Percentiles rank a stretch among this genome's conserved stretches.
phyloP scores from a whole-genome alignment of 1,284 basidiomycete genomes.

The Puccinia hordei region DNA sequence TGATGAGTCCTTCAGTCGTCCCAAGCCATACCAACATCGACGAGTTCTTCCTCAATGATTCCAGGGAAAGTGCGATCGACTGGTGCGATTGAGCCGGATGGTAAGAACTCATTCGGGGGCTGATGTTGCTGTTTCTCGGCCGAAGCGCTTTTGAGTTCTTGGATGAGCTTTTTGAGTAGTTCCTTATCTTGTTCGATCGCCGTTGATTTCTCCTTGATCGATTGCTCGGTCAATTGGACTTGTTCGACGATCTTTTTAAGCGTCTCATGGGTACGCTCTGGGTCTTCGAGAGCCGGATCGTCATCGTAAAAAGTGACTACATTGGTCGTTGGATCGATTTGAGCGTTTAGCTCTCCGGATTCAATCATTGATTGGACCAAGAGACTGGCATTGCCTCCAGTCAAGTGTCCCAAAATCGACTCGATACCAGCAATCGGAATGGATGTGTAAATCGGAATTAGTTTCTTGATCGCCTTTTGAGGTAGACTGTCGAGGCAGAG shows the following conservation, averaged over 20 bases:
- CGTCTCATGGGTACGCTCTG: not conserved
- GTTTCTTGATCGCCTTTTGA: constrained; percentile 25
- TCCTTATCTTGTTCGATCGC: constrained; percentile 37
- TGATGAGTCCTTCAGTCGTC: constrained; percentile 6
- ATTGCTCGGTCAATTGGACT: not conserved
- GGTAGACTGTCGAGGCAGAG: constrained; percentile 29
- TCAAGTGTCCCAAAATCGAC: not conserved
- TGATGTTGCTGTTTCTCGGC: constrained; percentile 9
- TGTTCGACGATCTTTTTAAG: constrained; percentile 3
- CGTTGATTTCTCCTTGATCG: constrained; percentile 4
- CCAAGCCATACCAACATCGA: constrained; percentile 40
- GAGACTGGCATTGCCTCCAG: not conserved
- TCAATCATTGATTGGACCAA: constrained; percentile 38
- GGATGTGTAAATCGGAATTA: constrained; percentile 35
- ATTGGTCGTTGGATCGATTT: constrained; percentile 5
- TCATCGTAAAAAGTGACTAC: constrained; percentile 9
- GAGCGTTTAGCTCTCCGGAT: constrained; percentile 18
- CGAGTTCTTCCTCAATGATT: constrained; percentile 45
- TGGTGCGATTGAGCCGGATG: not conserved
- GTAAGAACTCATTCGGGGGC: not conserved
- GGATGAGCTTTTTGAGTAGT: constrained; percentile 9
- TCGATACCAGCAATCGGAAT: constrained; percentile 28
- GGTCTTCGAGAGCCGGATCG: not conserved
- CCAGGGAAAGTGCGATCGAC: not conserved
- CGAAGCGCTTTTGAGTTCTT: not conserved